Evolutionary conservation across 148 eudicot genomes (phyloP).

Genomic region (Heliosperma pusillum): DNA sequence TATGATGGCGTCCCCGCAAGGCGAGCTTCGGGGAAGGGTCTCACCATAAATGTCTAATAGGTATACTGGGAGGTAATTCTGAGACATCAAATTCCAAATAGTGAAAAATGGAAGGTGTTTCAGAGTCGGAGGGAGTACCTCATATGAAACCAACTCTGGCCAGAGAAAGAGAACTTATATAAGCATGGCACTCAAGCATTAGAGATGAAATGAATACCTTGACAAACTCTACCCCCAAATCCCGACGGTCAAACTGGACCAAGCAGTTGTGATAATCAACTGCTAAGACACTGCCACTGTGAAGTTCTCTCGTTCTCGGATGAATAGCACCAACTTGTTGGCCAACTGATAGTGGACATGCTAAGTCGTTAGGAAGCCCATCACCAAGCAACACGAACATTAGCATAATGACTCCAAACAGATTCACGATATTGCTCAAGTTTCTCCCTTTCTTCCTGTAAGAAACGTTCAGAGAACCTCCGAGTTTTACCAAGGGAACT

Average conservation of each 20-base stretch:
- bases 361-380: conserved; percentile 85
- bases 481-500: conserved; percentile 95
- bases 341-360: conserved; percentile 77
- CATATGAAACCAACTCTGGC: too few species aligned
- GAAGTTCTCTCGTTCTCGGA: conserved; percentile 79
- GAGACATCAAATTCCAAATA: too few species aligned
- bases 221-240: conserved; percentile 78
- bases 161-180: not conserved
- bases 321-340: conserved; percentile 87
- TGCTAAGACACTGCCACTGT: conserved; percentile 79
- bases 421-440: conserved; percentile 85
- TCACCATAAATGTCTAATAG: too few species aligned
- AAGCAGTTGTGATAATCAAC: conserved; percentile 71
- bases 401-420: conserved; percentile 74
- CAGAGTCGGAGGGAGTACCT: too few species aligned
- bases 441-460: conserved; percentile 80
- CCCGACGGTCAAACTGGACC: conserved; percentile 85
- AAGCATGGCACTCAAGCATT: not conserved
- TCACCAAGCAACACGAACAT: conserved; percentile 71
- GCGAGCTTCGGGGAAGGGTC: too few species aligned
- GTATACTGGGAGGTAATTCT: too few species aligned
- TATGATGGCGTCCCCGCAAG: too few species aligned
- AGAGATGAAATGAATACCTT: conserved; percentile 41
- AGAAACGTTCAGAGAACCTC: conserved; percentile 73
- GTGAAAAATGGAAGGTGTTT: too few species aligned